phyloP scores from a whole-genome alignment of 2,329 filamentous ascomycete species.

The Polytolypa hystricis region DNA sequence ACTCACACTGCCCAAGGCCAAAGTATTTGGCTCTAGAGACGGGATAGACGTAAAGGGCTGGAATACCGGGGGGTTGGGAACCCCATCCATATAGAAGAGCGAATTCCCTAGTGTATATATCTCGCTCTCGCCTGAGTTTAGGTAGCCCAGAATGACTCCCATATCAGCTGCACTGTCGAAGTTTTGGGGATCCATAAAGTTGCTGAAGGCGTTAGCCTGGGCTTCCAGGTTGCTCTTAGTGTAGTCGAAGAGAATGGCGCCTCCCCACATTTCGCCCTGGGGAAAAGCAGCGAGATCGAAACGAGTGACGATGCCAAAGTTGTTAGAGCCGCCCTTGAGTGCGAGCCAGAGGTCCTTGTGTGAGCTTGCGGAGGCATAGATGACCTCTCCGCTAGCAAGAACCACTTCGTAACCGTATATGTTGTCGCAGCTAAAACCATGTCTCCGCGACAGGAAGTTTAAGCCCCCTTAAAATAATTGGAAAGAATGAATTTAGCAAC shows the following conservation, averaged over 20 bases:
- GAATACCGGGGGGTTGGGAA: background rate
- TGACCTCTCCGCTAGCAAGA: too few species aligned
- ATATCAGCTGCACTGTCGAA: background rate
- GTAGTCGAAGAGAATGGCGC: background rate
- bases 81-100: background rate
- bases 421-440: too few species aligned
- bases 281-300: conserved; percentile 1
- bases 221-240: background rate
- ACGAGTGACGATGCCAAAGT: conserved; percentile 31
- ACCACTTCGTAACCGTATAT: too few species aligned
- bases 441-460: too few species aligned
- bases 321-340: conserved; percentile 45
- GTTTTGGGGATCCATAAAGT: background rate
- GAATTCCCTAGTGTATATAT: too few species aligned
- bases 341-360: conserved; percentile 41
- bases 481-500: too few species aligned
- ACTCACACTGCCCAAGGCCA: too few species aligned
- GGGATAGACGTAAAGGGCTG: too few species aligned
- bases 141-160: background rate
- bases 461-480: too few species aligned
- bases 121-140: background rate
- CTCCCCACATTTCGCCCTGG: background rate
- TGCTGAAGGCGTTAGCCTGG: background rate
- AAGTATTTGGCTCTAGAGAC: too few species aligned
- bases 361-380: too few species aligned